Base-by-base conservation (phyloP, 768 basidiomycete genomes). In the Leucocoprinus birnbaumii region DNA sequence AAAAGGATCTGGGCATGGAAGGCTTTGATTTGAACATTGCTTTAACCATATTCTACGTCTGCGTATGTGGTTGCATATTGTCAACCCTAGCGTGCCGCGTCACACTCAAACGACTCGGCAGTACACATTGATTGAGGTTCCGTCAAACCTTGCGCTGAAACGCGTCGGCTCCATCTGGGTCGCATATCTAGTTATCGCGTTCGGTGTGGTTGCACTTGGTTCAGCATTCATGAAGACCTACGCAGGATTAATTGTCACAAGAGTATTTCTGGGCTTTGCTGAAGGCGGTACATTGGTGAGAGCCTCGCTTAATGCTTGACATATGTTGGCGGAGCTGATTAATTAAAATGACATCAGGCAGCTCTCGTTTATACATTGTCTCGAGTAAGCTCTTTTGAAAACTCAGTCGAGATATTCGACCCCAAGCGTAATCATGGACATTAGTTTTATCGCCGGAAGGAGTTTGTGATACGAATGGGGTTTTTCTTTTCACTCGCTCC, bases 211-310 rank as follows among this genome's bases (percentile, higher is more conserved):
- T 13, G 66, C 74, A 6, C 66, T 78, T 8, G 68, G 66, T 16
- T 71, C 74, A 0, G 75, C 75, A 0, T 77, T 77, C 43, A 66
- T 76, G 14, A 63, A 66, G 27, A 68, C 65, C 37, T 73, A 68
- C 55, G 53, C 61, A 3, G 67, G 66, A 0, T 59, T 78, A 21
- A 62, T 76, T 5, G 70, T 61, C 3, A 74, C 73, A 0, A 61
- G 76, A 34, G 66, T 76, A 1, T 68, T 78, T 44, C 62, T 78
- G 16, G 74, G 75, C 27, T 64, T 78, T 13, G 67, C 72, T 19
- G 76, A 78, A 59, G 73, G 73, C 16, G 75, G 75, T 22, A 74
- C 75, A 0, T 55, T 78, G 65, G 75, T 74, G 44, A 25, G 69
- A 63, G 6, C 18, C 8, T 2, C 52, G 16, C 21, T 11, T 43